phyloP scores from a whole-genome alignment of 2,329 filamentous ascomycete genomes.

The Sporothrix pallida region DNA sequence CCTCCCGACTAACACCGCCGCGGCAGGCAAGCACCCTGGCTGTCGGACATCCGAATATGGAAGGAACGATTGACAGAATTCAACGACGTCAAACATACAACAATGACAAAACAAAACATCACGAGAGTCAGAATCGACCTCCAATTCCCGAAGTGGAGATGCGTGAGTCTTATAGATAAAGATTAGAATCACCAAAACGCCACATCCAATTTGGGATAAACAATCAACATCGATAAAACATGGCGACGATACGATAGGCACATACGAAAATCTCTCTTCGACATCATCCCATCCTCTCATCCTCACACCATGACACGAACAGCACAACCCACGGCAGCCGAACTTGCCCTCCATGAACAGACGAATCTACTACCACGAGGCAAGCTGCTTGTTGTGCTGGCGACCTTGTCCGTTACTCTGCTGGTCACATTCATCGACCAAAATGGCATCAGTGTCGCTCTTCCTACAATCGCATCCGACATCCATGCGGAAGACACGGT shows the following conservation, averaged over 20 bases:
- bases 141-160: background rate
- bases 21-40: background rate
- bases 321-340: conserved; percentile 30
- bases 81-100: background rate
- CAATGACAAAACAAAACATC: conserved; percentile 4
- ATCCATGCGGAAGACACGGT: conserved; percentile 57
- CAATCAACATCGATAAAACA: background rate
- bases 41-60: background rate
- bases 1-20: background rate
- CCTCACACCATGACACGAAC: background rate
- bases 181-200: background rate
- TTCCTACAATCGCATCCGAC: conserved; percentile 56
- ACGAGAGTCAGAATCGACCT: background rate
- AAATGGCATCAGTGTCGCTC: conserved; percentile 57
- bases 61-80: too few species aligned
- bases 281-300: background rate
- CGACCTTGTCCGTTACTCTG: conserved; percentile 57
- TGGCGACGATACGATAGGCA: conserved; percentile 15
- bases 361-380: conserved; percentile 61
- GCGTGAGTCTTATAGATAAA: conserved; percentile 10
- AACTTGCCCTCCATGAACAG: conserved; percentile 45
- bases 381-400: conserved; percentile 58
- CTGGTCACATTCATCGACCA: conserved; percentile 64
- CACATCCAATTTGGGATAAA: background rate
- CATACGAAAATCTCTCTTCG: background rate